Base-by-base conservation (phyloP, 192 early-diverging fungal species). In the Anaeromyces robustus region DNA sequence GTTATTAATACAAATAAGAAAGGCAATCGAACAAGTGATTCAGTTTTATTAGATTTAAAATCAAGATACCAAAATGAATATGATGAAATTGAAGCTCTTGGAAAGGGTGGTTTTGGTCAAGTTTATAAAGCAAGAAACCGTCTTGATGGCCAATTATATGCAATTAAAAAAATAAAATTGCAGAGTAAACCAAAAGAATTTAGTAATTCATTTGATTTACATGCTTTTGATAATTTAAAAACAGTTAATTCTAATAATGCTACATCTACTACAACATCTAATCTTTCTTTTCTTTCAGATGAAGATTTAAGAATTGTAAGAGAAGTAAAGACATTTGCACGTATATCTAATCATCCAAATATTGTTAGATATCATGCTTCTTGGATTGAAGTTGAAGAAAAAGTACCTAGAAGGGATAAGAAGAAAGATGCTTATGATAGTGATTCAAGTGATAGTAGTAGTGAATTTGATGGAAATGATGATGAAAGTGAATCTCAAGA, bases 11-110 rank as follows among this genome's bases (percentile, higher is more conserved):
- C 26, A 4, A 68, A n/a, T 7, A 68, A 68, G n/a, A 68, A 68
- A n/a, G 52, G 18, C 0, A 11, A 68, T 68, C 52, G 52, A 28
- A 28, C 52, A 68, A 68, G 52, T 68, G 52, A 68, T 68, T 68
- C 52, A 68, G 52, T 68, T 68, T 68, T 68, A 68, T 68, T 68
- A 68, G 52, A 68, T 68, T 68, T 68, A 9, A 68, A 68, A 68
- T 68, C 52, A 68, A 68, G 52, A 68, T 68, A 68, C 26, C 52
- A 68, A 68, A 68, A 68, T 68, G 52, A 68, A 68, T 68, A 68
- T 68, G 82, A 88, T 14, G 93, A 97, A 84, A 81, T 97, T 18
- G 82, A 87, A 18, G 85, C 89, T 30, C 88, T 99, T n/a, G 97
- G 97, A 16, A 89, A 91, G 79, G 80, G 80, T n/a, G 86, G 87